These are phyloP conservation scores for Phytophthora uliginosa DNA, from an alignment of 352 stramenopile species.

Conservation along the genomic window DNA sequence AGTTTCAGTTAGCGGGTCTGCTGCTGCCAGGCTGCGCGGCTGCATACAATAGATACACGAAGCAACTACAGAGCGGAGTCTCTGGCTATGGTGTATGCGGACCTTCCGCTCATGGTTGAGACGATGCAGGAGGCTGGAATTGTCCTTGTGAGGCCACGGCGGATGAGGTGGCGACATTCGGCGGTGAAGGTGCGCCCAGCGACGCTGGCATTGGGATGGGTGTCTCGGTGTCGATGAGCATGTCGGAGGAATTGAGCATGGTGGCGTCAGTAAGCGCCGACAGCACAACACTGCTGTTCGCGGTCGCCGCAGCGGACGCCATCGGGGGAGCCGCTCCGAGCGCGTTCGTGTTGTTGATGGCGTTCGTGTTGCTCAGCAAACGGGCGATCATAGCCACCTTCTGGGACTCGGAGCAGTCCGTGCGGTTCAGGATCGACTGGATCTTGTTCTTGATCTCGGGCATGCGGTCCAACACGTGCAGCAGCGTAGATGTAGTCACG, in stretches of 20 bases:
- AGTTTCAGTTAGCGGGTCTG: conserved; percentile 2
- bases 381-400: conserved; percentile 91
- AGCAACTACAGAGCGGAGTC: conserved; percentile 12
- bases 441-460: conserved; percentile 94
- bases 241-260: conserved; percentile 45
- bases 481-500: conserved; percentile 81
- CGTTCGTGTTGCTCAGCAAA: conserved; percentile 88
- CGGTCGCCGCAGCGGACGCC: conserved; percentile 3
- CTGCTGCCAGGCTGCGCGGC: conserved; percentile 19
- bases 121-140: conserved; percentile 34
- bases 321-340: conserved; percentile 2
- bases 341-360: conserved; percentile 64
- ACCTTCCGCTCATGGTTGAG: conserved; percentile 23
- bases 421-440: conserved; percentile 87
- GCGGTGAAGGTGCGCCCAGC: conserved; percentile 31
- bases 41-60: conserved; percentile 44
- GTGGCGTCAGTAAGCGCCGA: conserved; percentile 37
- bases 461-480: conserved; percentile 89
- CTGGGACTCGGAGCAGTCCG: conserved; percentile 88
- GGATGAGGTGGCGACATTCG: conserved; percentile 38
- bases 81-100: background rate
- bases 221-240: conserved; percentile 57
- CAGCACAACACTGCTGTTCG: conserved; percentile 38
- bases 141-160: conserved; percentile 28
- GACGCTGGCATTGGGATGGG: conserved; percentile 61